Evolutionary conservation across 164 flowering plant genomes (phyloP).

Genomic region (Umbilicus rupestris): DNA sequence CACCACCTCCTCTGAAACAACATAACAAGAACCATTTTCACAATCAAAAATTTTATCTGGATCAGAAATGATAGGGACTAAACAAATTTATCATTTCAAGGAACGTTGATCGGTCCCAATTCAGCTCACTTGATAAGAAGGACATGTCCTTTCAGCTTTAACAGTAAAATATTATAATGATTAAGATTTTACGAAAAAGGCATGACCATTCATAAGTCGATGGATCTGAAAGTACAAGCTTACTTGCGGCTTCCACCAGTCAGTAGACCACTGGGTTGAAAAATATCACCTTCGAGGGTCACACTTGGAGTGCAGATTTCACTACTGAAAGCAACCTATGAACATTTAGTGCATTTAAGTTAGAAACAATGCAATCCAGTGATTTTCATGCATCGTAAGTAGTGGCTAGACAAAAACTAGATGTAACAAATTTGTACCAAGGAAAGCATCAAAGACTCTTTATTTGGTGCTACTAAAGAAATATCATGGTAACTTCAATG

Average conservation of each 20-base stretch:
- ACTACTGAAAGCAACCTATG: constrained; percentile 74
- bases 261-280: constrained; percentile 89
- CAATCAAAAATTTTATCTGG: constrained; percentile 8
- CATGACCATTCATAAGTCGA: not conserved
- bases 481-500: not conserved
- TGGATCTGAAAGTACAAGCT: constrained; percentile 10
- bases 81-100: not conserved
- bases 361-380: not conserved
- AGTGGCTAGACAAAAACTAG: not conserved
- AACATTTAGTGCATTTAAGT: not conserved
- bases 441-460: not conserved
- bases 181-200: not conserved
- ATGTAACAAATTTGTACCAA: not conserved
- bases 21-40: not conserved
- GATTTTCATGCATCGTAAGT: not conserved
- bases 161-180: not conserved
- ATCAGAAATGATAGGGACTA: constrained; percentile 3
- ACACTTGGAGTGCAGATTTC: constrained; percentile 62
- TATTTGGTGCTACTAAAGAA: not conserved
- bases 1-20: constrained; percentile 79
- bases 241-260: constrained; percentile 99
- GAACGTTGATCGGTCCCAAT: not conserved
- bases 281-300: constrained; percentile 92
- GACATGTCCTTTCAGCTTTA: not conserved
- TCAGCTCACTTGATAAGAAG: not conserved